A percentile compares a stretch with the other conserved stretches of the same genome.
phyloP scores from a whole-genome alignment of 306 rosid species.

The Prunus davidiana region DNA sequence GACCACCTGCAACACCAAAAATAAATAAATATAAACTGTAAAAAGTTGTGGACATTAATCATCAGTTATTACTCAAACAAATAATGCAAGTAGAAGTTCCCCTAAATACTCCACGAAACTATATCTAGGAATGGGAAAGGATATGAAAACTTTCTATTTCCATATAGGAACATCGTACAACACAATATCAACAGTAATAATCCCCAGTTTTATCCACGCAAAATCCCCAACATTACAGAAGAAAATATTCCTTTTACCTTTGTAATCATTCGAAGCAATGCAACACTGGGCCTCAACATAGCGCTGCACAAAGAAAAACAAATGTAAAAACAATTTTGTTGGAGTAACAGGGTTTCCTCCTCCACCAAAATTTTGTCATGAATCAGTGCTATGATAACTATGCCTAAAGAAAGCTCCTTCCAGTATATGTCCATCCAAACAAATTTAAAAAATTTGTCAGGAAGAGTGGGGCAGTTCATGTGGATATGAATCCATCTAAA shows the following conservation, averaged over 20 bases:
- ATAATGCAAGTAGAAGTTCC: neutral
- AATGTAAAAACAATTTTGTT: neutral
- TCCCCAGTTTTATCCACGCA: neutral
- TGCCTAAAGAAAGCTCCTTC: neutral
- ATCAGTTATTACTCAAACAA: neutral
- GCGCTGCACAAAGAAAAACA: conserved; percentile 51
- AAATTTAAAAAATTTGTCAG: neutral
- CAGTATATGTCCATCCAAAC: neutral
- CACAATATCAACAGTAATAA: neutral
- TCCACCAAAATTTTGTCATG: neutral
- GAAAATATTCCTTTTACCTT: conserved; percentile 49
- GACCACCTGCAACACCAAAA: conserved; percentile 69
- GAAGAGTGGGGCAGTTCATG: neutral
- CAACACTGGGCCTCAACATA: conserved; percentile 98
- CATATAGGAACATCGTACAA: neutral
- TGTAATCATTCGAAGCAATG: conserved; percentile 85
- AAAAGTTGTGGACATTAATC: conserved; percentile 1
- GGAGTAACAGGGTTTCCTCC: neutral
- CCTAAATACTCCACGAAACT: neutral
- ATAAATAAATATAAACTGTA: conserved; percentile 6
- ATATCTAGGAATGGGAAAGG: neutral
- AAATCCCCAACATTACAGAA: neutral
- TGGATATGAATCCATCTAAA: neutral
- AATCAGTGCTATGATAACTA: neutral
- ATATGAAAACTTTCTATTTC: neutral